Percentiles rank a stretch among this genome's conserved stretches.
phyloP scores from a whole-genome alignment of 78 protist genomes.

The Parvularia atlantis region DNA sequence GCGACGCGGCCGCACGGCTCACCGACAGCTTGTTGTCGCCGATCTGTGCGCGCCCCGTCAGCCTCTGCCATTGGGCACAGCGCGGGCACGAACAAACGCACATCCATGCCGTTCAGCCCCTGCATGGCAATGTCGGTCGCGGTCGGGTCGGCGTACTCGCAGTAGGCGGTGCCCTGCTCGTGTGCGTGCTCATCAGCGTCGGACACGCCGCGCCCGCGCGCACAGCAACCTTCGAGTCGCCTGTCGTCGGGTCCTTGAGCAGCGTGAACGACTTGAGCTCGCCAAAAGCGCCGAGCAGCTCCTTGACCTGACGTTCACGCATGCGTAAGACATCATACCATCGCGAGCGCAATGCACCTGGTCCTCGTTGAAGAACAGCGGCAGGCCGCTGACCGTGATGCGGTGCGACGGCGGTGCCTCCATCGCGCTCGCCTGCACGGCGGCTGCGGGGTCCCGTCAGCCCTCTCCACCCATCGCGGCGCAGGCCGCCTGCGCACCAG shows the following conservation, averaged over 20 bases:
- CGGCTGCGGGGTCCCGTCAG: too few species aligned
- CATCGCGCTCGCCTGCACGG: not conserved
- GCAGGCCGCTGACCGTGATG: not conserved
- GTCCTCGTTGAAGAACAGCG: not conserved
- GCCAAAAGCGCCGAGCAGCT: slow-evolving; percentile 7
- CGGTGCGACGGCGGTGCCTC: not conserved
- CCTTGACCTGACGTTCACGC: slow-evolving; percentile 8
- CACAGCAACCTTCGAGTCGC: not conserved
- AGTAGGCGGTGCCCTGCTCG: not conserved
- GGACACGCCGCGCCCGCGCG: too few species aligned
- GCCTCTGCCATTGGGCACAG: slow-evolving; percentile 10
- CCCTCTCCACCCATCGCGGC: too few species aligned
- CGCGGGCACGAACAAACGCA: not conserved
- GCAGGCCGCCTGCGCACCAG: too few species aligned
- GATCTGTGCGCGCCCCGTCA: too few species aligned
- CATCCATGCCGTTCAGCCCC: slow-evolving; percentile 24
- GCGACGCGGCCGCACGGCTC: slow-evolving; percentile 3
- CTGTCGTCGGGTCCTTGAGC: not conserved
- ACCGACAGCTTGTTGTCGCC: not conserved
- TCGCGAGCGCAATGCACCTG: not conserved
- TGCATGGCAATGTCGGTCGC: slow-evolving; percentile 13
- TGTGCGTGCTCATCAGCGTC: not conserved
- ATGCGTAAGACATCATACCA: not conserved
- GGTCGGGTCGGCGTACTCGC: slow-evolving; percentile 3
- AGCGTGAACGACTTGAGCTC: slow-evolving; percentile 6